Conservation (phyloP, 768 basidiomycete species). For the Panus rudis region DNA sequence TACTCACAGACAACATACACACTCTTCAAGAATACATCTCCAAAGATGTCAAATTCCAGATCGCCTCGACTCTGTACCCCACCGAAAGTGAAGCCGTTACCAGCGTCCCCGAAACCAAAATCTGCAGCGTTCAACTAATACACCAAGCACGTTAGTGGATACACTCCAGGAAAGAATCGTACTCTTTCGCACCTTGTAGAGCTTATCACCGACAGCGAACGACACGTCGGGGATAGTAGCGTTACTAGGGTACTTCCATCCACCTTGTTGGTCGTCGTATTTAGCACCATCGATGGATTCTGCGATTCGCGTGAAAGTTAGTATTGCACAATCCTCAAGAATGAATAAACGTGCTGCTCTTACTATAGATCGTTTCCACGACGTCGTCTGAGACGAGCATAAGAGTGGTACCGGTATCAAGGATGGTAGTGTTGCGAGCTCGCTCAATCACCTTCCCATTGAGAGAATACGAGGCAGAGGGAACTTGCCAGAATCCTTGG, state of each 20-base stretch:
- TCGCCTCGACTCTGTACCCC: slow-evolving; percentile 27
- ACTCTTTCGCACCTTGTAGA: slow-evolving; percentile 25
- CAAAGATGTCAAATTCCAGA: slow-evolving; percentile 25
- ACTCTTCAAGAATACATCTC: slow-evolving; percentile 27
- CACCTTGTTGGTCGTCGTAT: slow-evolving; percentile 28
- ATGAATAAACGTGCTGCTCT: background rate
- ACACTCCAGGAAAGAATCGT: background rate
- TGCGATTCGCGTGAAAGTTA: slow-evolving; percentile 16
- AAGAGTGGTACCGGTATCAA: slow-evolving; percentile 32
- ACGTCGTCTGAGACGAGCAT: slow-evolving; percentile 26
- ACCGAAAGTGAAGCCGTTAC: slow-evolving; percentile 21
- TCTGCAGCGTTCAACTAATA: slow-evolving; percentile 15
- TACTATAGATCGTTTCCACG: slow-evolving; percentile 26
- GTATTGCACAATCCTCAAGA: background rate
- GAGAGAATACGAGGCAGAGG: slow-evolving; percentile 20
- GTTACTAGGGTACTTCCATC: slow-evolving; percentile 29
- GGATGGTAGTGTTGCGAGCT: slow-evolving; percentile 28
- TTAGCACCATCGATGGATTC: slow-evolving; percentile 28
- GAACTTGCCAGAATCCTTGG: slow-evolving; percentile 34
- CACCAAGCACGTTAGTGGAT: background rate
- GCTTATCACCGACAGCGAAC: slow-evolving; percentile 27
- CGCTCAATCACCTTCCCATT: slow-evolving; percentile 20
- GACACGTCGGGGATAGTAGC: slow-evolving; percentile 25
- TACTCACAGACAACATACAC: slow-evolving; percentile 28
- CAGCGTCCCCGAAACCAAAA: slow-evolving; percentile 20